Evolutionary conservation across 371 early-diverging fungal genomes (phyloP).

Genomic region (Mortierella sp.): DNA sequence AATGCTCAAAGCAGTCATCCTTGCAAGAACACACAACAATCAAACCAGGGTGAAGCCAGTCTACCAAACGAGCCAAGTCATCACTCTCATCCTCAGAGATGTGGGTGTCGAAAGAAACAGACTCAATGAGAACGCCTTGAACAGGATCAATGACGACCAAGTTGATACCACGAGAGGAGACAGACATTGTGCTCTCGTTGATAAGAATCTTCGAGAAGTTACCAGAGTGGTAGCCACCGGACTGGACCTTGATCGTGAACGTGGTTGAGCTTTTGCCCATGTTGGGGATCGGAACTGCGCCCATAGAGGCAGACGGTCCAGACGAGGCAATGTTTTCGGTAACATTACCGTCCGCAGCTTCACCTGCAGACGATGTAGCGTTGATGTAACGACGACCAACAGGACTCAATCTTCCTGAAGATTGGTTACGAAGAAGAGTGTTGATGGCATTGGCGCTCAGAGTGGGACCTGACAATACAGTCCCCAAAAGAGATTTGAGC

Average conservation of each 20-base stretch:
- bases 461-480: conserved; percentile 79
- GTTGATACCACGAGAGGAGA: conserved; percentile 83
- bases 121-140: conserved; percentile 75
- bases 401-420: conserved; percentile 61
- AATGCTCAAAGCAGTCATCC: conserved; percentile 81
- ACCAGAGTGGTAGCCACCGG: conserved; percentile 82
- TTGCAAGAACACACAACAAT: conserved; percentile 76
- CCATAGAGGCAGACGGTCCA: conserved; percentile 30
- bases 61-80: conserved; percentile 77
- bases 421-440: conserved; percentile 64
- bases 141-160: conserved; percentile 78
- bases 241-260: conserved; percentile 70
- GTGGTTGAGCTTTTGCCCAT: conserved; percentile 29
- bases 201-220: conserved; percentile 81
- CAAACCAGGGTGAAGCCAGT: conserved; percentile 71
- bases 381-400: conserved; percentile 7
- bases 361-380: neutral
- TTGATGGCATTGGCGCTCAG: conserved; percentile 61
- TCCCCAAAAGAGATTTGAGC: conserved; percentile 80
- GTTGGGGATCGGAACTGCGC: conserved; percentile 44
- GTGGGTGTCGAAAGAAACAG: conserved; percentile 84
- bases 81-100: conserved; percentile 76
- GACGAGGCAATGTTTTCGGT: conserved; percentile 32
- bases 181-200: conserved; percentile 67
- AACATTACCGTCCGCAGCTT: conserved; percentile 16